phyloP scores from a whole-genome alignment of 495 filamentous ascomycete species.

The Xylaria palmicola region DNA sequence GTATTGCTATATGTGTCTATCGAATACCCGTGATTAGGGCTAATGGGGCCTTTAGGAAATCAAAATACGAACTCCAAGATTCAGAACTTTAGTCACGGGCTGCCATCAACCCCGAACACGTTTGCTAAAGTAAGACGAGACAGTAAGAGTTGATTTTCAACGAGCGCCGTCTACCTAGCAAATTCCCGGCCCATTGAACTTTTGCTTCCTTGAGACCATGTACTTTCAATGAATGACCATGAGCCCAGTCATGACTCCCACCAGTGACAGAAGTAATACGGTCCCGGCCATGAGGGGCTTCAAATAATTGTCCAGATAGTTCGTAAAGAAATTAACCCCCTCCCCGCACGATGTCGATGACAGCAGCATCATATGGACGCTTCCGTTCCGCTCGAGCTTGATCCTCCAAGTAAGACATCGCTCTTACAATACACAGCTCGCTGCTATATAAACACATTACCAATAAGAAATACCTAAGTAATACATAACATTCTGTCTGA shows the following conservation, averaged over 20 bases:
- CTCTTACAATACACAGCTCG: background rate
- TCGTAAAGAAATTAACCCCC: background rate
- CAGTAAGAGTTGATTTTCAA: background rate
- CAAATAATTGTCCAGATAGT: background rate
- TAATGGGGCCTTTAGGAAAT: too few relatives aligned
- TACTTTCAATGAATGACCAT: background rate
- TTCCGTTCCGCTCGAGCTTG: background rate
- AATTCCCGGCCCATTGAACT: background rate
- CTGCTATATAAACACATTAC: background rate
- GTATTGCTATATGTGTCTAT: too few relatives aligned
- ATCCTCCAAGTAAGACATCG: background rate
- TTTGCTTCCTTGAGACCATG: background rate
- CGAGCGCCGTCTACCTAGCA: background rate
- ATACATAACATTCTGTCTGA: background rate
- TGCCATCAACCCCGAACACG: too few relatives aligned
- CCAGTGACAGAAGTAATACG: too few relatives aligned
- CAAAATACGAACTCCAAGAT: too few relatives aligned
- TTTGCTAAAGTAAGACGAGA: too few relatives aligned
- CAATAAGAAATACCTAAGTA: background rate
- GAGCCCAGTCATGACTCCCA: background rate
- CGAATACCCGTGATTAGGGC: too few relatives aligned
- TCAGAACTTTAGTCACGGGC: too few relatives aligned
- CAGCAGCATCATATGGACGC: background rate
- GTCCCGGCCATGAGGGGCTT: too few relatives aligned
- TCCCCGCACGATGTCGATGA: background rate